Evolutionary conservation across 345 rosid genomes (phyloP).

Genomic region (Acer yangbiense): DNA sequence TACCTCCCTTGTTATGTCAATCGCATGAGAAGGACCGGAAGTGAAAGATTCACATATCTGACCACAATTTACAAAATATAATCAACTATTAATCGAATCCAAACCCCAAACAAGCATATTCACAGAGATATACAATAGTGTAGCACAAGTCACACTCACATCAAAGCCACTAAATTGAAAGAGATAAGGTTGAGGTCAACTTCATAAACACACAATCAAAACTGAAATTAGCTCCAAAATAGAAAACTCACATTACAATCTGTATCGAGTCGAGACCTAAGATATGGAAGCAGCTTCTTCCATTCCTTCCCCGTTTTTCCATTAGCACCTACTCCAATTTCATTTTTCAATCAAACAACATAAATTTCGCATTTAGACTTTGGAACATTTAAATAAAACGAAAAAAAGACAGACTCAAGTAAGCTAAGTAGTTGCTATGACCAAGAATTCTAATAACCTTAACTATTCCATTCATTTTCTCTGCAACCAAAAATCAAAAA

Average conservation of each 20-base stretch:
- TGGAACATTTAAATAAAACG: too few relatives aligned
- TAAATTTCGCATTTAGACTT: neutral
- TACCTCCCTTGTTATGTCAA: conserved; percentile 95
- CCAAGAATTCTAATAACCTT: neutral
- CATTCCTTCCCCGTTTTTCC: conserved; percentile 90
- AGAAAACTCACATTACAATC: conserved; percentile 70
- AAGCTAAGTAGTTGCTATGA: neutral
- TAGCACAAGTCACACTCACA: neutral
- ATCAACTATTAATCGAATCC: neutral
- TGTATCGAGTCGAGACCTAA: conserved; percentile 68
- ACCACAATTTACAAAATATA: conserved; percentile 13
- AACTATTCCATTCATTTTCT: neutral
- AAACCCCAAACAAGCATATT: neutral
- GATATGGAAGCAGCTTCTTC: conserved; percentile 85
- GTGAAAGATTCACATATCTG: conserved; percentile 86
- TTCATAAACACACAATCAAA: neutral
- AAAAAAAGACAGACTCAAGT: neutral
- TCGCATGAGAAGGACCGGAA: conserved; percentile 92
- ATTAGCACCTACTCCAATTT: conserved; percentile 69
- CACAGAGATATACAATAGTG: neutral
- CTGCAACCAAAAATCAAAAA: conserved; percentile 1
- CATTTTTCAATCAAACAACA: conserved; percentile 15
- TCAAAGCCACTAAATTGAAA: neutral
- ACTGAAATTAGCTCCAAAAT: conserved; percentile 1
- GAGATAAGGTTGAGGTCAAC: neutral